These are phyloP conservation scores for Wakefieldia striispora DNA, from an alignment of 768 basidiomycete genomes.

Conservation along the genomic window DNA sequence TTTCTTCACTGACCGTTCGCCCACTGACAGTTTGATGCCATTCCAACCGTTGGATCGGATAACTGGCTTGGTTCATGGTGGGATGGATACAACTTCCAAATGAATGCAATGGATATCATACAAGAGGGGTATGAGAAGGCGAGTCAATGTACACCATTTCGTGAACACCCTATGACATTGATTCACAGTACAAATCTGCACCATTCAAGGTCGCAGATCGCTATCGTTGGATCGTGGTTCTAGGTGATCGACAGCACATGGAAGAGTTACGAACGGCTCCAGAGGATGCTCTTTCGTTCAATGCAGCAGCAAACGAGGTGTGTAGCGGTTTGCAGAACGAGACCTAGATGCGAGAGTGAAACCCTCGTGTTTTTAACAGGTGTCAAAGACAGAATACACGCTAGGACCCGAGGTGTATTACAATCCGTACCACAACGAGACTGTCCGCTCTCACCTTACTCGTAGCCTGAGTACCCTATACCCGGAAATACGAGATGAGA, in stretches of 20 bases:
- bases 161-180: not conserved
- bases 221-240: not conserved
- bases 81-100: conserved; percentile 16
- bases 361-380: conserved; percentile 21
- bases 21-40: conserved; percentile 26
- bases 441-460: conserved; percentile 32
- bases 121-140: conserved; percentile 36
- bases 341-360: too few relatives aligned
- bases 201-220: conserved; percentile 1
- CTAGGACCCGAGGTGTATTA: conserved; percentile 32
- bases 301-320: not conserved
- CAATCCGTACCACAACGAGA: conserved; percentile 30
- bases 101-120: conserved; percentile 22
- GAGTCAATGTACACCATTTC: not conserved
- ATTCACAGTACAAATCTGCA: not conserved
- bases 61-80: conserved; percentile 28
- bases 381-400: conserved; percentile 36
- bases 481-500: conserved; percentile 44
- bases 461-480: conserved; percentile 39
- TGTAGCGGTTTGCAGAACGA: not conserved
- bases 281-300: not conserved
- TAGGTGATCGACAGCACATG: not conserved
- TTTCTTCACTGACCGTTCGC: not conserved
- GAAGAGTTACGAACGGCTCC: conserved; percentile 6
- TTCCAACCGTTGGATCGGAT: conserved; percentile 32